A percentile compares a stretch with the other conserved stretches of the same genome.
These are phyloP conservation scores for Fusarium circinatum DNA, from an alignment of 2,329 filamentous ascomycete species.

Conservation along the genomic window DNA sequence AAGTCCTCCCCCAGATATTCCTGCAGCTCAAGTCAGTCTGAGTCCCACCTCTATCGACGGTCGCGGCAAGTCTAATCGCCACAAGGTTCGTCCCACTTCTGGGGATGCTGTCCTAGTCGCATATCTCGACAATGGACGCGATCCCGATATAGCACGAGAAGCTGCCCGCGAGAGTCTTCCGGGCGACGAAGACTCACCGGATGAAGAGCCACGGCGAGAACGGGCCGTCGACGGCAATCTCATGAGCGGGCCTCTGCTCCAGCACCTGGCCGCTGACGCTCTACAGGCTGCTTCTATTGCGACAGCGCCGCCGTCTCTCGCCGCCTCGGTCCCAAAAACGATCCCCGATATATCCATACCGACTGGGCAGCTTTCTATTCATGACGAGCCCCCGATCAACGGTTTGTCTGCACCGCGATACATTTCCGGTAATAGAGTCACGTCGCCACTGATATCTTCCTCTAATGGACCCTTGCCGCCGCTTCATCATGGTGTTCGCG, in stretches of 20 bases:
- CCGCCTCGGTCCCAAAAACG: constrained; percentile 31
- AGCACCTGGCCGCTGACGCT: constrained; percentile 48
- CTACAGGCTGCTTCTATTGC: constrained; percentile 42
- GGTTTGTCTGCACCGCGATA: constrained; percentile 14
- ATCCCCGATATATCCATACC: constrained; percentile 45
- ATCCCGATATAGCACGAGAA: constrained; percentile 70
- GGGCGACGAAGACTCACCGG: constrained; percentile 50
- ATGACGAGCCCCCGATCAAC: constrained; percentile 44
- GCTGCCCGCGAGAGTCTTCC: constrained; percentile 66
- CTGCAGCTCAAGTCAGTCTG: constrained; percentile 50
- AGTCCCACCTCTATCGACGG: constrained; percentile 44
- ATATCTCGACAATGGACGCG: constrained; percentile 70
- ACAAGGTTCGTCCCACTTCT: constrained; percentile 65
- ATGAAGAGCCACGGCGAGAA: constrained; percentile 34
- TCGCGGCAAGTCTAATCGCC: constrained; percentile 62
- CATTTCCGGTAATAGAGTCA: constrained; percentile 16
- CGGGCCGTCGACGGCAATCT: constrained; percentile 18
- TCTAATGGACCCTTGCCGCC: constrained; percentile 50
- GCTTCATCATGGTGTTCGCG: constrained; percentile 51
- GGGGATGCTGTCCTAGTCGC: constrained; percentile 75
- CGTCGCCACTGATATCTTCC: constrained; percentile 39
- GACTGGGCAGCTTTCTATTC: constrained; percentile 48
- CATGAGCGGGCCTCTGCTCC: constrained; percentile 43
- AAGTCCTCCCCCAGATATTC: constrained; percentile 52
- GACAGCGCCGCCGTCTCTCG: constrained; percentile 10